phyloP scores from a whole-genome alignment of 257 asterid genomes.

The Primulina huaijiensis region DNA sequence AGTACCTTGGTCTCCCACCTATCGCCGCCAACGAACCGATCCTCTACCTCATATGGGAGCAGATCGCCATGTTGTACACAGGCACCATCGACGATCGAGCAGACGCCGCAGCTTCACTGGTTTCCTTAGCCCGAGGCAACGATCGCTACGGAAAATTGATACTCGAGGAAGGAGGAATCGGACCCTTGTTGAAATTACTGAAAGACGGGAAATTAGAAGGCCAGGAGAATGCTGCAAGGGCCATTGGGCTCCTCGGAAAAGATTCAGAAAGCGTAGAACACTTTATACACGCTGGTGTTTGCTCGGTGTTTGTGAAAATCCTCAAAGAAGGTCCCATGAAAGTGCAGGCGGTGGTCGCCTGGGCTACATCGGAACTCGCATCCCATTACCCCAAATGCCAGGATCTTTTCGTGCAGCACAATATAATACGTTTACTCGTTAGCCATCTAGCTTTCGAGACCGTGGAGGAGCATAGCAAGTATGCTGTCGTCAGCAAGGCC shows the following conservation, averaged over 20 bases:
- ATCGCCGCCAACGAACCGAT: constrained; percentile 81
- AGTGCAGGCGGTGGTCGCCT: constrained; percentile 65
- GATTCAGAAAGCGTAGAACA: constrained; percentile 71
- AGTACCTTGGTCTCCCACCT: constrained; percentile 68
- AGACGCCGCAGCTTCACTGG: constrained; percentile 68
- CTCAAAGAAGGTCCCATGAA: constrained; percentile 67
- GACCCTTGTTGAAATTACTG: constrained; percentile 52
- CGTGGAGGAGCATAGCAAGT: constrained; percentile 67
- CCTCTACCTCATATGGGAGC: constrained; percentile 72
- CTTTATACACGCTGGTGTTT: constrained; percentile 60
- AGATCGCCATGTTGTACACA: constrained; percentile 59
- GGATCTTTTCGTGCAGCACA: constrained; percentile 63
- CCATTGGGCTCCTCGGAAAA: constrained; percentile 62
- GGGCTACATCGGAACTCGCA: constrained; percentile 68
- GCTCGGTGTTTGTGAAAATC: constrained; percentile 60
- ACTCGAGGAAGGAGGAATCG: constrained; percentile 75
- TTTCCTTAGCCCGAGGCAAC: constrained; percentile 60
- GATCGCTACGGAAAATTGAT: constrained; percentile 65
- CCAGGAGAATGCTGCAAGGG: constrained; percentile 62
- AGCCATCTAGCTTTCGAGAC: constrained; percentile 69
- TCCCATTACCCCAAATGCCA: constrained; percentile 58
- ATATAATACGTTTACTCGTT: constrained; percentile 53
- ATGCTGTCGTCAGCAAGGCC: constrained; percentile 56
- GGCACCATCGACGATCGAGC: constrained; percentile 53
- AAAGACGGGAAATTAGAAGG: constrained; percentile 69